A percentile compares a stretch with the other conserved stretches of the same genome.
Evolutionary conservation across 2,329 filamentous ascomycete species (phyloP).

Genomic region (Penicillium sclerotiorum): DNA sequence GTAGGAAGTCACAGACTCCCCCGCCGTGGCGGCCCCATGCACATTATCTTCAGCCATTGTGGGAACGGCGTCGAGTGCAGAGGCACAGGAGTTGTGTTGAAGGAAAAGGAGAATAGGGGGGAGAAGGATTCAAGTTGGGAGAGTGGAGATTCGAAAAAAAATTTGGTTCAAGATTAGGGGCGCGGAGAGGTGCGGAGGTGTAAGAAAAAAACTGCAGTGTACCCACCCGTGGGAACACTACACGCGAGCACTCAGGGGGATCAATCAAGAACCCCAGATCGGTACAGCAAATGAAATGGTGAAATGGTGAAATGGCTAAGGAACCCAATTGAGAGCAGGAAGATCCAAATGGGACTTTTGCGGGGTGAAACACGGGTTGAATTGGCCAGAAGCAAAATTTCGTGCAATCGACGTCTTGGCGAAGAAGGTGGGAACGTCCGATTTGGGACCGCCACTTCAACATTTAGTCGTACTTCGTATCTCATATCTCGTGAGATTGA

Average conservation of each 20-base stretch:
- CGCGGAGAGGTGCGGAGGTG: slow-evolving; percentile 21
- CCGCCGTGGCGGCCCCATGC: slow-evolving; percentile 13
- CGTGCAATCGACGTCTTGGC: slow-evolving; percentile 23
- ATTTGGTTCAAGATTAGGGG: slow-evolving; percentile 2
- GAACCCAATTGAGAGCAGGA: too few species aligned
- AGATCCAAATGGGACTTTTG: slow-evolving; percentile 4
- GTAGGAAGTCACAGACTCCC: neutral
- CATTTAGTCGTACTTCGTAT: neutral
- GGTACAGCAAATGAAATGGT: too few species aligned
- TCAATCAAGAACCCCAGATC: too few species aligned
- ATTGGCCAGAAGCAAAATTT: slow-evolving; percentile 21
- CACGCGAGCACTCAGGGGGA: slow-evolving; percentile 21
- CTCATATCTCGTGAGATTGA: neutral
- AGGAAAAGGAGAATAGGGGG: neutral
- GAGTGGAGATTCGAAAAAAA: neutral
- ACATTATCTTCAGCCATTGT: slow-evolving; percentile 34
- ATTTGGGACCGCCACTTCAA: neutral
- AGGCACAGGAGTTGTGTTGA: slow-evolving; percentile 3
- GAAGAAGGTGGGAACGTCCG: neutral
- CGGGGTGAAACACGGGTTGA: slow-evolving; percentile 4
- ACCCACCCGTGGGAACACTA: slow-evolving; percentile 24
- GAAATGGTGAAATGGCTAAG: too few species aligned
- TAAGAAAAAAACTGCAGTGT: slow-evolving; percentile 21
- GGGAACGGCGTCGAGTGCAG: neutral
- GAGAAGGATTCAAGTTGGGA: slow-evolving; percentile 1